Conservation (phyloP, 2,329 filamentous ascomycete genomes). For the Fusarium sp. region DNA sequence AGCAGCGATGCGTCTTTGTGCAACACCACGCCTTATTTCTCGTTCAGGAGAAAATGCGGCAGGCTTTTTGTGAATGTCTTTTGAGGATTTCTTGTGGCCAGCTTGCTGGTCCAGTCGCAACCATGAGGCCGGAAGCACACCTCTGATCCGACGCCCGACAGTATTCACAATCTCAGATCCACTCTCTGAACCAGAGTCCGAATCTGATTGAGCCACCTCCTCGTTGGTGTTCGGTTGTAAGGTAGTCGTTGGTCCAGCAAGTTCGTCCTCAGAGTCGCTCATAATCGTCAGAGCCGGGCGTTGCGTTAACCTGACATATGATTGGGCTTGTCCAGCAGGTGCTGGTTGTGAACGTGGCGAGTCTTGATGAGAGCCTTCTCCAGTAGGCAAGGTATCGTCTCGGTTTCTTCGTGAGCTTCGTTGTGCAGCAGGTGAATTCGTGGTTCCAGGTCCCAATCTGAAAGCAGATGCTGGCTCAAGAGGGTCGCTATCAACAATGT, state of each 20-base stretch:
- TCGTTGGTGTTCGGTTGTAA: slow-evolving; percentile 12
- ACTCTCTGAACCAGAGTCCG: slow-evolving; percentile 55
- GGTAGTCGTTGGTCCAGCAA: slow-evolving; percentile 15
- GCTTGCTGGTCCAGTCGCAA: slow-evolving; percentile 68
- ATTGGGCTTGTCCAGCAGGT: not conserved
- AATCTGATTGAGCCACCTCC: slow-evolving; percentile 47
- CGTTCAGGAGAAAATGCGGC: slow-evolving; percentile 54
- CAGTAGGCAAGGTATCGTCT: slow-evolving; percentile 1
- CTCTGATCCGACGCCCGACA: slow-evolving; percentile 63
- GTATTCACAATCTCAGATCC: slow-evolving; percentile 58
- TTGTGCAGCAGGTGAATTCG: slow-evolving; percentile 42
- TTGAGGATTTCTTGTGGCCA: slow-evolving; percentile 50
- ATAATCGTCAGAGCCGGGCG: slow-evolving; percentile 25
- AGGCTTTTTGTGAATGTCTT: slow-evolving; percentile 47
- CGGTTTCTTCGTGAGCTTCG: slow-evolving; percentile 38
- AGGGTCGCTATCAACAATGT: slow-evolving; percentile 51
- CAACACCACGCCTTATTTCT: slow-evolving; percentile 62
- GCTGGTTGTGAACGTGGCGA: not conserved
- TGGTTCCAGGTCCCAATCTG: slow-evolving; percentile 19
- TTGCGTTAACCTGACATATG: slow-evolving; percentile 1
- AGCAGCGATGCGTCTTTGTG: slow-evolving; percentile 57
- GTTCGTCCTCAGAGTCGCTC: slow-evolving; percentile 46
- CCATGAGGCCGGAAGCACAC: slow-evolving; percentile 76
- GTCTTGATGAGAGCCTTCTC: not conserved
- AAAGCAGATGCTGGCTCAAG: slow-evolving; percentile 45